Conservation (phyloP, 768 basidiomycete species). For the Boletales sp. region DNA sequence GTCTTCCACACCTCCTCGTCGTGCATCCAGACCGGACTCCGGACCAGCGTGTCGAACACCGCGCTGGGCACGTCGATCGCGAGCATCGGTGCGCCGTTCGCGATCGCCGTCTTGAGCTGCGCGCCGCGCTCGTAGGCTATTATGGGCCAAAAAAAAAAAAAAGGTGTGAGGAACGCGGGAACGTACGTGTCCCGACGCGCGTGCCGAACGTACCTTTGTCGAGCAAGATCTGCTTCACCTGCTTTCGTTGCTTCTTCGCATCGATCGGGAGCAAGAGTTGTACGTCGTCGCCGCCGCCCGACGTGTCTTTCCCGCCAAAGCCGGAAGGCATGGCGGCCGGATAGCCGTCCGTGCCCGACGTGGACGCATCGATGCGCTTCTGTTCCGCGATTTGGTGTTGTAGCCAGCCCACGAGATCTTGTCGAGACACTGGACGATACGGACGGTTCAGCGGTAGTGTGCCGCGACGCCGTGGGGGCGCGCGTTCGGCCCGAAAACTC, state of each 20-base stretch:
- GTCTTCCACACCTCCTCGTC: constrained; percentile 76
- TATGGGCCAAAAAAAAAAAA: not conserved
- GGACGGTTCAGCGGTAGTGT: constrained; percentile 7
- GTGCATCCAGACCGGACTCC: constrained; percentile 57
- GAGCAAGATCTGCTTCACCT: constrained; percentile 62
- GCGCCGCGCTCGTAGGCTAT: constrained; percentile 62
- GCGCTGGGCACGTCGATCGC: constrained; percentile 62
- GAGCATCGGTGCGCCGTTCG: constrained; percentile 61
- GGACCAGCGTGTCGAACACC: constrained; percentile 62
- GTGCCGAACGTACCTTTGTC: constrained; percentile 52
- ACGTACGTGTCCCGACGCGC: not conserved
- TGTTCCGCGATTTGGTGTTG: constrained; percentile 79
- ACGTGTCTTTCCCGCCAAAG: constrained; percentile 34
- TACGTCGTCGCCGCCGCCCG: constrained; percentile 43
- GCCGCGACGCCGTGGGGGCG: too few relatives aligned
- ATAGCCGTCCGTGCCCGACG: constrained; percentile 51
- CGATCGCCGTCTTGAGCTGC: constrained; percentile 56
- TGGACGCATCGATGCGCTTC: constrained; percentile 64
- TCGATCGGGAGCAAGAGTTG: constrained; percentile 68
- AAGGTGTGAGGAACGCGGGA: not conserved
- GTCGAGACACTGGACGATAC: constrained; percentile 51
- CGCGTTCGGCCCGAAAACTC: too few relatives aligned
- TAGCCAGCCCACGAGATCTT: constrained; percentile 72
- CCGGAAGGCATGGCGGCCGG: constrained; percentile 36
- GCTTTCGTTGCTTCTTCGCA: constrained; percentile 70